Evolutionary conservation across 106 monocot species (phyloP), one percentile per base, ranked within the genome.

Genomic region (Chionographis japonica): DNA sequence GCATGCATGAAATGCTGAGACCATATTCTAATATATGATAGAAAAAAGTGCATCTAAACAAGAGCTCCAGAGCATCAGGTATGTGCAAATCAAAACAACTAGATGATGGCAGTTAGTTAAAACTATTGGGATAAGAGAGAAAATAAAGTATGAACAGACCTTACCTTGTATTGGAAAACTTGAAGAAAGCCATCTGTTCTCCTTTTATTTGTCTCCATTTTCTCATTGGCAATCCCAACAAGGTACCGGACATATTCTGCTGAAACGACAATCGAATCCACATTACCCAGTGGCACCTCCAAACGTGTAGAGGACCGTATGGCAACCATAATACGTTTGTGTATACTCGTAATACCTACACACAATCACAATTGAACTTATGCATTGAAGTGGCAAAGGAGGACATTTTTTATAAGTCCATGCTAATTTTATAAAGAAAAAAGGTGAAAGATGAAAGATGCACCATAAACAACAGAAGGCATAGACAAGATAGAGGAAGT

Each of bases 261-360:
- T 43, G 95, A 80, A 68, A 91, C 82, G 75, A 91, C 61, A 41
- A 92, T 43, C 17, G 54, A n/a, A 68, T 77, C 78, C 49, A 65
- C 64, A 37, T 76, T 60, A 40, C 95, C 95, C 6, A 95, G 70
- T 42, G 95, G 95, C 55, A 95, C 88, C 74, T 95, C 95, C 86
- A 95, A 66, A 6, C 95, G 88, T 75, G 91, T 91, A 58, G 95
- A 95, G 54, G 86, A 91, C 10, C 95, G 75, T 77, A 95, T 74
- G 17, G 84, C 85, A 78, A 95, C 75, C 79, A 95, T 95, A 37
- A 86, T 58, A 39, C 95, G 91, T 65, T 71, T 91, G 4, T 80
- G 73, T 40, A 83, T 39, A 53, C 79, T 86, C 66, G 95, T 88
- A 73, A 95, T 84, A 55, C 95, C 95, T 95, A 55, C 4, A 55